Evolutionary conservation across 2,329 filamentous ascomycete species (phyloP), one percentile per base, ranked within the genome.

Genomic region (Diaporthe batatas): DNA sequence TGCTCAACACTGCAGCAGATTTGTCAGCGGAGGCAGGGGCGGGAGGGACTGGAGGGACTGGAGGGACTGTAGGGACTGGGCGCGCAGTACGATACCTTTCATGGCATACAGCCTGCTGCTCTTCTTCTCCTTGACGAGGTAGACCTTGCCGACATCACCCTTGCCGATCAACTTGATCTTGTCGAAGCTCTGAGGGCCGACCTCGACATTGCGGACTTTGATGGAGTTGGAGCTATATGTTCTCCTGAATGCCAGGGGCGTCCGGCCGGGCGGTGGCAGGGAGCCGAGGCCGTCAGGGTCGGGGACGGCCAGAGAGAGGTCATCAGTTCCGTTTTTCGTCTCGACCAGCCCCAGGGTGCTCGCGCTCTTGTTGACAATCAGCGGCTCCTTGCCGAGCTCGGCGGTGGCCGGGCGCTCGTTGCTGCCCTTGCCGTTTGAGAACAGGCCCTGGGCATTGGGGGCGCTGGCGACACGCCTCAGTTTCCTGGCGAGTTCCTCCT

Each of bases 141-240:
- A 99, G 1, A 99, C 96, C 86, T 99, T 99, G 75, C 96, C 96
- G 32, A 99, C 96, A 83, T 99, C 96, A 73, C 96, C 96, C 86
- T 99, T 99, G 72, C 96, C 96, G 80, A 99, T 98, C 84, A 99
- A 89, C 83, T 99, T 99, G 84, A 99, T 98, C 90, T 99, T 99
- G 87, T 99, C 96, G 79, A 99, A 99, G 81, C 96, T 98, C 75
- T 93, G 89, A 0, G 96, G 96, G 0, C 95, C 94, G 47, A 99
- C 96, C 84, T 99, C 96, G 62, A 99, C 96, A 81, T 98, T 95
- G 78, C 96, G 91, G 77, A 98, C 94, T 84, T 99, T 99, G 87
- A 99, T 99, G 53, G 96, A 98, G 83, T 98, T 99, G 77, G 96
- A 98, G 83, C 96, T 98, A 83, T 99, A 99, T 3, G 96, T 99